Evolutionary conservation across 73 alveolate species (phyloP).

Genomic region (Paramecium biaurelia): DNA sequence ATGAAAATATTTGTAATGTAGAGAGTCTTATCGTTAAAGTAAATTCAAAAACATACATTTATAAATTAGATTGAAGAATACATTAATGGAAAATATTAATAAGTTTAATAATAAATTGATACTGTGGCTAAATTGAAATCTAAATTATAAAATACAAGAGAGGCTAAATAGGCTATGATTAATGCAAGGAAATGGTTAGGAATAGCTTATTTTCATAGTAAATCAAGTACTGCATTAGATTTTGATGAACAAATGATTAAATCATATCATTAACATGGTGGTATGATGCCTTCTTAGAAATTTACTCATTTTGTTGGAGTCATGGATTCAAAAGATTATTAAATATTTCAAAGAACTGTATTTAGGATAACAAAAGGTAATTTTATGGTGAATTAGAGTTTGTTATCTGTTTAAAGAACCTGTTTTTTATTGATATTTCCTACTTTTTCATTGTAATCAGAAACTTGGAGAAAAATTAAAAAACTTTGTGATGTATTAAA

Average conservation of each 20-base stretch:
- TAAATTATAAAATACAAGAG: not conserved
- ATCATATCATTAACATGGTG: slow-evolving; percentile 9
- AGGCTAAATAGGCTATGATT: slow-evolving; percentile 21
- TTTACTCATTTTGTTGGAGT: slow-evolving; percentile 85
- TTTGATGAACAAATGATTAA: not conserved
- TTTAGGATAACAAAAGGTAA: slow-evolving; percentile 79
- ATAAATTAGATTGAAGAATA: slow-evolving; percentile 52
- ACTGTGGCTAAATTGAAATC: not conserved
- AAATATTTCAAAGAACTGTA: slow-evolving; percentile 64
- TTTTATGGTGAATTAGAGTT: slow-evolving; percentile 79
- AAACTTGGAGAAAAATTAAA: slow-evolving; percentile 72
- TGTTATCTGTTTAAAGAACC: slow-evolving; percentile 68
- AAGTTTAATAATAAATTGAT: not conserved
- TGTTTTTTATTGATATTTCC: slow-evolving; percentile 81
- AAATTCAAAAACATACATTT: slow-evolving; percentile 40
- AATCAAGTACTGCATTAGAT: slow-evolving; percentile 10
- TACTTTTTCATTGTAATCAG: slow-evolving; percentile 76
- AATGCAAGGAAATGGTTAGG: slow-evolving; percentile 29
- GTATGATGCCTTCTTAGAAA: slow-evolving; percentile 31
- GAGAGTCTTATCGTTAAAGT: not conserved
- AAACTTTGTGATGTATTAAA: slow-evolving; percentile 85
- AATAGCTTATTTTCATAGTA: slow-evolving; percentile 1
- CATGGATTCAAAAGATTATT: slow-evolving; percentile 76
- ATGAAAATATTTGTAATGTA: not conserved
- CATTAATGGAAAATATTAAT: not conserved